Percentiles rank a stretch among this genome's conserved stretches.
phyloP scores from a whole-genome alignment of 2,329 filamentous ascomycete species.

The Tolypocladium pustulatum region DNA sequence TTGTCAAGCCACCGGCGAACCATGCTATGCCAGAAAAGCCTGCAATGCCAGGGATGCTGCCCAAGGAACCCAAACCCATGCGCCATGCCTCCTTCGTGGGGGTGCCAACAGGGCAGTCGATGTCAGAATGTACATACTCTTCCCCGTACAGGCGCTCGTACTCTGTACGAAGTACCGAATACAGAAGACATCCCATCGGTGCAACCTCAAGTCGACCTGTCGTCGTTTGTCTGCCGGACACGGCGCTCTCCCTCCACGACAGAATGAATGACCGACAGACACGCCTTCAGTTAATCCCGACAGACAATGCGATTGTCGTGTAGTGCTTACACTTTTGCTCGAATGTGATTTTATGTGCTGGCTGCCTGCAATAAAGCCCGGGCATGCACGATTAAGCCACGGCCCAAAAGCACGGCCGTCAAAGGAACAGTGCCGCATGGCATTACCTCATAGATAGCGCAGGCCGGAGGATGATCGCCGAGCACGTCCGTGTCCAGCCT shows the following conservation, averaged over 20 bases:
- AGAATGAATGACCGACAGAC: not conserved
- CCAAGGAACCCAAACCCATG: slow-evolving; percentile 4
- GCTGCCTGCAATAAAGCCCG: not conserved
- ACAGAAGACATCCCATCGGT: not conserved
- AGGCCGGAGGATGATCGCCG: slow-evolving; percentile 2
- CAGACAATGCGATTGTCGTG: not conserved
- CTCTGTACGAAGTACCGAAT: not conserved
- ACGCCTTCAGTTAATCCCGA: not conserved
- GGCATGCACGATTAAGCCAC: not conserved
- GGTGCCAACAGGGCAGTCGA: not conserved
- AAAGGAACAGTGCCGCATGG: not conserved
- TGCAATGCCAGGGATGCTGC: not conserved
- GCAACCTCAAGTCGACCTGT: not conserved
- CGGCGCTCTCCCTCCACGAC: not conserved
- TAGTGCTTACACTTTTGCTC: not conserved
- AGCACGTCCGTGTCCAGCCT: slow-evolving; percentile 1
- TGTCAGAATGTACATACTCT: not conserved
- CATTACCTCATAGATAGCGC: slow-evolving; percentile 7
- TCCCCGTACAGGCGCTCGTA: not conserved
- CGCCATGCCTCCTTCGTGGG: not conserved
- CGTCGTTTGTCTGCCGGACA: not conserved
- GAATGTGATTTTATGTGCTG: not conserved
- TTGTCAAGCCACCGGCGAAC: slow-evolving; percentile 1
- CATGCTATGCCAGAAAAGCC: slow-evolving; percentile 1
- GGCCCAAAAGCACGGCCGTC: not conserved